Evolutionary conservation across 2,329 filamentous ascomycete species (phyloP), one percentile per base, ranked within the genome.

Genomic region (Colletotrichum acutatum): DNA sequence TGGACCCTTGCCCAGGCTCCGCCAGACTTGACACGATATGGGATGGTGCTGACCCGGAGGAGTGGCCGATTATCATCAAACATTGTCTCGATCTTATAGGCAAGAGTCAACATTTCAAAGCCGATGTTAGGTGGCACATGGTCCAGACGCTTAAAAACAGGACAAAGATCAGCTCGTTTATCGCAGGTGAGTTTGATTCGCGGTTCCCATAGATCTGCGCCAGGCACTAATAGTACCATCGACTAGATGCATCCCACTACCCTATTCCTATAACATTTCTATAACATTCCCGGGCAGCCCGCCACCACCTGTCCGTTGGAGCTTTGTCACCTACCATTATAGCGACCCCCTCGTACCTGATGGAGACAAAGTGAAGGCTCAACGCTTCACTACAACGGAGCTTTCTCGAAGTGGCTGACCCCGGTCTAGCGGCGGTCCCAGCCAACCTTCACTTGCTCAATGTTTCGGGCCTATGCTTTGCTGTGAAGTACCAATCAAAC

Each of bases 341-440:
- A 42, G 66, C 12, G 71, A 67, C 16, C 71, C 71, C 16, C 68
- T 62, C 7, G 26, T 74, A 8, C 61, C 71, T 32, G 37, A 7
- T 4, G 59, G 8, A 42, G 32, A 42, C 12, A 60, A 26, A 37
- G 30, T 32, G 16, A 71, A 42, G 61, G 3, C 26, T 28, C 56
- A 64, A 14, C 30, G 57, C 8, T 74, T 74, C 26, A 74, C 11
- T 34, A 34, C 32, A 11, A 34, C 32, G 32, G 11, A 34, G 11
- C 32, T 34, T 34, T 34, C 32, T 4, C 32, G 11, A 34, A 12
- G 32, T 34, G 32, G 32, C 32, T 34, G 32, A 34, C 32, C 32
- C 32, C 28, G 28, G 28, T 30, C 28, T 30, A 30, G 28, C 8
- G 28, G 8, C 28, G 28, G 28, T 30, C 28, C 32, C 12, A 11